Conservation (phyloP, 1,284 basidiomycete species). For the Grifola frondosa region DNA sequence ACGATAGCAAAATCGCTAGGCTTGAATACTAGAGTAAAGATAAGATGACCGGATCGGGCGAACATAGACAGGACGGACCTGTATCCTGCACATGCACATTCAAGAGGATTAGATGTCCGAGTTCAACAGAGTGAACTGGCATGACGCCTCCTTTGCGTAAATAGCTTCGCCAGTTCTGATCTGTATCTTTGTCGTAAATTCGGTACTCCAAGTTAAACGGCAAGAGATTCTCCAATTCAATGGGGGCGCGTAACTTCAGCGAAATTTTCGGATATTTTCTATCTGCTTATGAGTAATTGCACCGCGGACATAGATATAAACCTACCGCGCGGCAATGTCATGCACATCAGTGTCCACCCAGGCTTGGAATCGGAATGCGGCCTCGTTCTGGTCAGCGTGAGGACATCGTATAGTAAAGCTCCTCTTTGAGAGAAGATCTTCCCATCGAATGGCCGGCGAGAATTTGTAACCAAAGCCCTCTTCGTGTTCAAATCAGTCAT, state of each 20-base stretch:
- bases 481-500: conserved; percentile 32
- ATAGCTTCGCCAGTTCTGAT: conserved; percentile 92
- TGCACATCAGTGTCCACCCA: conserved; percentile 82
- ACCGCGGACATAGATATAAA: conserved; percentile 1
- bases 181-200: conserved; percentile 94
- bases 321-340: conserved; percentile 61
- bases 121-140: conserved; percentile 95
- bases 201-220: conserved; percentile 96
- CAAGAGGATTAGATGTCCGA: conserved; percentile 91
- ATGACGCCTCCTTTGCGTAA: conserved; percentile 92
- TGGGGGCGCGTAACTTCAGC: conserved; percentile 88
- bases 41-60: background rate
- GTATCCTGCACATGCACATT: conserved; percentile 92
- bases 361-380: conserved; percentile 94
- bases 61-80: conserved; percentile 44
- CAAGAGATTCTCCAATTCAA: conserved; percentile 95
- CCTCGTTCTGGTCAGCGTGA: conserved; percentile 80
- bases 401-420: conserved; percentile 86
- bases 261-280: conserved; percentile 86
- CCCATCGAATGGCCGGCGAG: conserved; percentile 90
- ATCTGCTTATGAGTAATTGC: conserved; percentile 3
- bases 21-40: conserved; percentile 66
- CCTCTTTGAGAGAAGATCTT: conserved; percentile 81
- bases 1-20: conserved; percentile 99
- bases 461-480: conserved; percentile 96